Conservation (phyloP, 371 early-diverging fungal genomes). For the Apophysomyces ossiformis region DNA sequence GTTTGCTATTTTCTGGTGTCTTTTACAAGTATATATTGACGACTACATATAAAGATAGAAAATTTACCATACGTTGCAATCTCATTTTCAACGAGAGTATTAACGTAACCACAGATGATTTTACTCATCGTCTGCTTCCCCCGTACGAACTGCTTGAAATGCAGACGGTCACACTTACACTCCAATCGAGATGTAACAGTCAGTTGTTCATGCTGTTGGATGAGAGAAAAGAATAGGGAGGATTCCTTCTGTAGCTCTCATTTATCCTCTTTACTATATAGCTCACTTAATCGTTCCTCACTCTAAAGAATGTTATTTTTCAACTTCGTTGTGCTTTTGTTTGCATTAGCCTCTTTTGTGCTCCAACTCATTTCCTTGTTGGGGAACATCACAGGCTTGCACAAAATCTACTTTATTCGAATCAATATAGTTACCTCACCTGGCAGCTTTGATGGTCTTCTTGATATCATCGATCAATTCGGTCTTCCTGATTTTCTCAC, state of each 20-base stretch:
- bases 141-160: background rate
- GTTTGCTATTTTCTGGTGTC: background rate
- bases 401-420: constrained; percentile 18
- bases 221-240: background rate
- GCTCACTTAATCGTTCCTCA: background rate
- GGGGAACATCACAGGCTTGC: constrained; percentile 22
- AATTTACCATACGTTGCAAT: too few relatives aligned
- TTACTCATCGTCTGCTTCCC: background rate
- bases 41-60: too few relatives aligned
- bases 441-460: constrained; percentile 9
- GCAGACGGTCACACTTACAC: too few relatives aligned
- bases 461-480: constrained; percentile 8
- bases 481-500: constrained; percentile 23
- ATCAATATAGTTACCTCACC: constrained; percentile 15
- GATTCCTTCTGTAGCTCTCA: background rate
- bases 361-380: constrained; percentile 21
- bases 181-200: background rate
- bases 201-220: background rate
- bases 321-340: constrained; percentile 12
- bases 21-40: too few relatives aligned
- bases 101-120: background rate
- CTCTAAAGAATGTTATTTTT: constrained; percentile 1
- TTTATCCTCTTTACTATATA: background rate
- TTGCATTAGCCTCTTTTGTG: constrained; percentile 16
- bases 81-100: too few relatives aligned